phyloP scores from a whole-genome alignment of 1,284 basidiomycete species.

The Wallemia mellicola region DNA sequence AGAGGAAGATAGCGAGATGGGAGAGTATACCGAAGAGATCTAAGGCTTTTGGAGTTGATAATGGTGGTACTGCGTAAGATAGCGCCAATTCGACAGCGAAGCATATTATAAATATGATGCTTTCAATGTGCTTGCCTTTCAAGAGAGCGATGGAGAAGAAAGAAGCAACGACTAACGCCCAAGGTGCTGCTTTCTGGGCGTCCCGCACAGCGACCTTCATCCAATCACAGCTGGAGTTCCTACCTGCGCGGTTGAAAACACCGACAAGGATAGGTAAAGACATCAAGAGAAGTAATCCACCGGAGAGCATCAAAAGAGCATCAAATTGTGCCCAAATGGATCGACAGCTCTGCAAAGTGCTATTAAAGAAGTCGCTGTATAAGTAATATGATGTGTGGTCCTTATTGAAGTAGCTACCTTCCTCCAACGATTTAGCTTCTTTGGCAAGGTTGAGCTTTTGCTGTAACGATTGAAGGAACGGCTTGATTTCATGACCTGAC shows the following conservation, averaged over 20 bases:
- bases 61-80: too few relatives aligned
- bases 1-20: slow-evolving; percentile 17
- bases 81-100: too few relatives aligned
- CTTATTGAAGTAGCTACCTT: slow-evolving; percentile 3
- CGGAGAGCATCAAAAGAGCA: slow-evolving; percentile 38
- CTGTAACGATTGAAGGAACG: slow-evolving; percentile 25
- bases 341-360: neutral
- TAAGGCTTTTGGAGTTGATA: too few relatives aligned
- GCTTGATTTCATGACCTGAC: slow-evolving; percentile 33
- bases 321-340: slow-evolving; percentile 98
- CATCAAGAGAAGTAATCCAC: slow-evolving; percentile 18
- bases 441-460: slow-evolving; percentile 16
- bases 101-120: too few relatives aligned
- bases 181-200: neutral
- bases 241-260: slow-evolving; percentile 15
- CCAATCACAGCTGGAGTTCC: slow-evolving; percentile 14
- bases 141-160: neutral
- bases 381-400: slow-evolving; percentile 6
- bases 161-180: neutral
- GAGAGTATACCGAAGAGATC: slow-evolving; percentile 5
- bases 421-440: neutral
- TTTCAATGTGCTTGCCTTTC: neutral
- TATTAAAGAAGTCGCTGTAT: slow-evolving; percentile 9
- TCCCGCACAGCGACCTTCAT: slow-evolving; percentile 13
- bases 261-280: slow-evolving; percentile 13